These are phyloP conservation scores for Cinnamomum chago DNA, from an alignment of 164 flowering plant species.

Conservation along the genomic window DNA sequence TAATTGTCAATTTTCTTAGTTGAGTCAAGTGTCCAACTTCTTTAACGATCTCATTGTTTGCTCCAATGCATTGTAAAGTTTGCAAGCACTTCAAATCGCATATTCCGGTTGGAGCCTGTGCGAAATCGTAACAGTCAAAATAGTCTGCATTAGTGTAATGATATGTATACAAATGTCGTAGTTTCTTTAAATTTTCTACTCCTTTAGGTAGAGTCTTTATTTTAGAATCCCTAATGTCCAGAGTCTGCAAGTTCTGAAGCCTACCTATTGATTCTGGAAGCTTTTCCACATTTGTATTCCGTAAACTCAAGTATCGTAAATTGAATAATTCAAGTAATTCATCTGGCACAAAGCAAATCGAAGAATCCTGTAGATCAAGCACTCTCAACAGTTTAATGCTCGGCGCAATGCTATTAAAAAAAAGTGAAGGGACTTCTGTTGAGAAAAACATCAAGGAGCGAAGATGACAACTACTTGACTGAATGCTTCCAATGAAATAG, in stretches of 20 bases:
- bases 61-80: background rate
- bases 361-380: background rate
- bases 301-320: background rate
- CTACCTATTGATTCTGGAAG: constrained; percentile 1
- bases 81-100: background rate
- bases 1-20: background rate
- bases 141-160: no score
- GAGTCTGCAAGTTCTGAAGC: background rate
- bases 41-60: background rate
- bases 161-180: background rate
- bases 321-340: background rate
- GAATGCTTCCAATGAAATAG: background rate
- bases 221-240: background rate
- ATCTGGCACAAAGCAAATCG: background rate
- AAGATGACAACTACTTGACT: background rate
- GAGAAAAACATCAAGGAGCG: background rate
- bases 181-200: background rate
- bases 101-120: background rate
- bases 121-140: no score
- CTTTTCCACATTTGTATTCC: background rate
- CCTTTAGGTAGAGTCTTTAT: background rate
- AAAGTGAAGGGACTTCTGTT: no score
- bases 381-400: background rate
- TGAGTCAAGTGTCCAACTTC: background rate
- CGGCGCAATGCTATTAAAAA: background rate